Evolutionary conservation across 192 early-diverging fungal species (phyloP).

Genomic region (Kickxella alabastrina): DNA sequence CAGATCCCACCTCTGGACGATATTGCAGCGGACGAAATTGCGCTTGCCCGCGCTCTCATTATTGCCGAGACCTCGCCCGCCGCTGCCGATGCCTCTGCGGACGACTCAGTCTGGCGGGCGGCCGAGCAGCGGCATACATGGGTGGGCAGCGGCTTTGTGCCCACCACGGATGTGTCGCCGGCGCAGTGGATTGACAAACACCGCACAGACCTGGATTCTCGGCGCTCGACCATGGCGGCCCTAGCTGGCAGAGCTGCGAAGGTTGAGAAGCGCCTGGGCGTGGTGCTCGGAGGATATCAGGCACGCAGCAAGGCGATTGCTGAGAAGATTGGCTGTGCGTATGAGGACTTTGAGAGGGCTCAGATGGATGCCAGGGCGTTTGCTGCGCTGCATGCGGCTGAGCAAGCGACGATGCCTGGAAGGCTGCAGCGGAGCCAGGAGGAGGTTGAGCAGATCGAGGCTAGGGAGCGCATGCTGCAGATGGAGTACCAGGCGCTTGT

Average conservation of each 20-base stretch:
- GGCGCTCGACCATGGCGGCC: slow-evolving; percentile 67
- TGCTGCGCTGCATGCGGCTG: slow-evolving; percentile 53
- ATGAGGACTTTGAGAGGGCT: slow-evolving; percentile 57
- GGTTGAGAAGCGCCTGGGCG: slow-evolving; percentile 75
- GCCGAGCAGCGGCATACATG: slow-evolving; percentile 21
- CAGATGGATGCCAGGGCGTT: slow-evolving; percentile 62
- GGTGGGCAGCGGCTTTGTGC: slow-evolving; percentile 17
- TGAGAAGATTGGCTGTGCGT: slow-evolving; percentile 57
- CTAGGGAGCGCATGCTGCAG: slow-evolving; percentile 61
- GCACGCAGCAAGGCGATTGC: slow-evolving; percentile 59
- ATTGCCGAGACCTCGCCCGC: slow-evolving; percentile 39
- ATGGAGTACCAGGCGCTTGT: slow-evolving; percentile 59
- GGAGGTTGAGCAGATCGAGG: slow-evolving; percentile 42
- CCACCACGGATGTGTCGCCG: neutral
- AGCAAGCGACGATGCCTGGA: slow-evolving; percentile 58
- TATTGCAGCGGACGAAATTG: slow-evolving; percentile 59
- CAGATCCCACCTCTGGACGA: slow-evolving; percentile 30
- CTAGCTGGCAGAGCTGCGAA: slow-evolving; percentile 76
- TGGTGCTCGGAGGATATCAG: slow-evolving; percentile 83
- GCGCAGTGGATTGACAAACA: slow-evolving; percentile 30
- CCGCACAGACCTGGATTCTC: slow-evolving; percentile 15
- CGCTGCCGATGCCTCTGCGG: neutral
- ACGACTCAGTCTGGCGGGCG: slow-evolving; percentile 28
- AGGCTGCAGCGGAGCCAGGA: slow-evolving; percentile 52
- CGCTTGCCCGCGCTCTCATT: slow-evolving; percentile 56